These are phyloP conservation scores for Aphanomyces invadans DNA, from an alignment of 352 stramenopile species.

Conservation along the genomic window DNA sequence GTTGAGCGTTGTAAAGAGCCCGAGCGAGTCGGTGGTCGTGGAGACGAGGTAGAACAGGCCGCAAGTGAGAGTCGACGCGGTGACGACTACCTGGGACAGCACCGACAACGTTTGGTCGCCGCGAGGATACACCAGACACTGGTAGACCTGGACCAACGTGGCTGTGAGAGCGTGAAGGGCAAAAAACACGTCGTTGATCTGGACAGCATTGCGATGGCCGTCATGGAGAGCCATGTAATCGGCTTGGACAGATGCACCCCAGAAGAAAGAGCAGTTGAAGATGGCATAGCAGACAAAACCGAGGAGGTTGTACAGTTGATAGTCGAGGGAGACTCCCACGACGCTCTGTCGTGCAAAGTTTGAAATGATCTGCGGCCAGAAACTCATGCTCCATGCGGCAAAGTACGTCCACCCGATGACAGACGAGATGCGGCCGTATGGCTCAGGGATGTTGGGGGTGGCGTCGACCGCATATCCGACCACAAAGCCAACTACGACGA, in stretches of 20 bases:
- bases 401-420: conserved; percentile 91
- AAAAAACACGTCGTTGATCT: conserved; percentile 92
- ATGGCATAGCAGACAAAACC: conserved; percentile 92
- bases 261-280: conserved; percentile 94
- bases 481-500: conserved; percentile 46
- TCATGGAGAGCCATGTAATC: conserved; percentile 79
- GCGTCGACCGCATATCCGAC: conserved; percentile 56
- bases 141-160: conserved; percentile 83
- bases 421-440: conserved; percentile 76
- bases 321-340: conserved; percentile 88
- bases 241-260: conserved; percentile 72
- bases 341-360: conserved; percentile 87
- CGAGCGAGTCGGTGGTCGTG: conserved; percentile 30
- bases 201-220: conserved; percentile 77
- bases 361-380: conserved; percentile 90
- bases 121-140: conserved; percentile 87
- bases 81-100: conserved; percentile 15
- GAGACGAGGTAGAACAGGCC: conserved; percentile 9
- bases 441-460: conserved; percentile 72
- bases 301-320: conserved; percentile 90
- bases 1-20: conserved; percentile 82
- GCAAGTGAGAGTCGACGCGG: neutral
- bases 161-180: conserved; percentile 85
- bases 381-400: conserved; percentile 83
- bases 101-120: conserved; percentile 48